These are phyloP conservation scores for Leccinum solheimii DNA, from an alignment of 1,284 basidiomycete species.

Conservation along the genomic window DNA sequence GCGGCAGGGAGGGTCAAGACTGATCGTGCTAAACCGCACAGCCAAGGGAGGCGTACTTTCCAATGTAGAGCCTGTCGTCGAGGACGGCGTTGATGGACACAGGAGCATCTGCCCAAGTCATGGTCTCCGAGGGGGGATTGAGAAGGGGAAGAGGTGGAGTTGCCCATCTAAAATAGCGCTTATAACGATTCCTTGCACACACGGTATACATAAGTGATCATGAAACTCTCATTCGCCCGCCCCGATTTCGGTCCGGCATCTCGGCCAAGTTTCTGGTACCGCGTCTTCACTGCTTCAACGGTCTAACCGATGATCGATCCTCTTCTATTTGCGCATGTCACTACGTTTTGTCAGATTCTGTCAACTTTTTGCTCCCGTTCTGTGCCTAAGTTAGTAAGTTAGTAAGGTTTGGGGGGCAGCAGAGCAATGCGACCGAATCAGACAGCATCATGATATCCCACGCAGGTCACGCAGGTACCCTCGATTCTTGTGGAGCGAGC, in stretches of 20 bases:
- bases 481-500: background rate
- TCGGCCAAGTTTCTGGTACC: constrained; percentile 18
- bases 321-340: background rate
- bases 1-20: constrained; percentile 3
- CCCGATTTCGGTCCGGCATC: constrained; percentile 19
- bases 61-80: constrained; percentile 50
- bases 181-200: constrained; percentile 13
- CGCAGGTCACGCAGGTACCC: background rate
- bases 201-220: constrained; percentile 4
- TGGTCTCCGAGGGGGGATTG: constrained; percentile 6
- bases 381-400: background rate
- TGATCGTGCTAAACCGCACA: background rate
- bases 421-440: background rate
- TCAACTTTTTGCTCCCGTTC: background rate
- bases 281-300: background rate
- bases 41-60: constrained; percentile 44
- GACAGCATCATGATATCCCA: background rate
- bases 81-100: constrained; percentile 40
- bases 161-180: background rate
- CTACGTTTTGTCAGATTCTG: background rate
- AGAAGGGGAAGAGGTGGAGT: constrained; percentile 13
- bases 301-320: background rate
- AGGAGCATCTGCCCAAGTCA: constrained; percentile 34
- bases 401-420: background rate
- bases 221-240: background rate